Base-by-base conservation (phyloP, 352 stramenopile genomes). In the Elongisporangium senticosum region DNA sequence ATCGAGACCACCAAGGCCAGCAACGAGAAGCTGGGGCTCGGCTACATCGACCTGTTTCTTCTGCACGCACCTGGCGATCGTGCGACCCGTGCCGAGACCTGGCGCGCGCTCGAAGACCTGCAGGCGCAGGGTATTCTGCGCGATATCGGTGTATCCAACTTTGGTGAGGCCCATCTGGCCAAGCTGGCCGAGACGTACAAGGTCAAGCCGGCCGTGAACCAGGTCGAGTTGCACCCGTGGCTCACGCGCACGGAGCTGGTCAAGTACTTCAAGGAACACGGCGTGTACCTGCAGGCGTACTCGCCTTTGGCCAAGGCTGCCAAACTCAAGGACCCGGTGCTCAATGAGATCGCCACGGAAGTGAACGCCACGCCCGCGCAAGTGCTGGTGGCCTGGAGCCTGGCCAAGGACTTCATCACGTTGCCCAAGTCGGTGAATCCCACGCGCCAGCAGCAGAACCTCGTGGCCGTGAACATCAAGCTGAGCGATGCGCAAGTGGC, bases 141-240 rank as follows among this genome's bases (percentile, higher is more conserved):
- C 21, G 56, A 62, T 48, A 62, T 62, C 23, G 56, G 89, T 37
- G 87, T 97, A n/a, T 92, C 73, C 33, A 97, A 97, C 64, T 96
- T 93, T 70, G 65, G 76, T 10, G 58, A 84, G 21, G 71, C 66
- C 8, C 87, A 97, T 63, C 71, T 96, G 24, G 59, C 83, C 58
- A 81, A 85, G 51, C 63, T 96, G 1, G 77, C 87, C 43, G 60
- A 76, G 51, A 72, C 75, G n/a, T 70, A 64, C 49, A 55, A 55
- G 3, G 72, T 72, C 22, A 76, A 73, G 48, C 78, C 83, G 0
- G 76, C 77, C 13, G 78, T 90, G 54, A 90, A 94, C 71, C 82
- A 94, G 61, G 76, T 94, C 23, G 72, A 86, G 54, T 68, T 89
- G 56, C 72, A 87, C 61, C 81, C 82, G n/a, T 95, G 77, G 59